Conservation (phyloP, 164 flowering plant species). For the Kingdonia uniflora region DNA sequence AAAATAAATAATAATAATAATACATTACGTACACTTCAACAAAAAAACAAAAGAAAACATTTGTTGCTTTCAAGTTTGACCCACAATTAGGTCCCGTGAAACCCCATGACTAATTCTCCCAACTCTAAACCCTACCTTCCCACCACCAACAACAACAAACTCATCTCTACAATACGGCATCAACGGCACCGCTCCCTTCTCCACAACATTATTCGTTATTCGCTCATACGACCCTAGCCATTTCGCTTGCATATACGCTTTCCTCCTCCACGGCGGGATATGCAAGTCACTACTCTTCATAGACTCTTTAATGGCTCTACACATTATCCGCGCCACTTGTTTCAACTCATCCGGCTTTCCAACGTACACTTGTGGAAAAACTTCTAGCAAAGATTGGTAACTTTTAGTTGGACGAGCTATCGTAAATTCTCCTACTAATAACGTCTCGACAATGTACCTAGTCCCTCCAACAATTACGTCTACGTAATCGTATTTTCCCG, state of each 20-base stretch:
- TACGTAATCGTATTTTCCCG: constrained; percentile 57
- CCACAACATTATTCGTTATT: too few species aligned
- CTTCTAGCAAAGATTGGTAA: constrained; percentile 31
- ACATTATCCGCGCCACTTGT: constrained; percentile 51
- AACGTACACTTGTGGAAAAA: constrained; percentile 42
- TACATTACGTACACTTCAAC: too few species aligned
- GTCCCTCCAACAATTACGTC: constrained; percentile 33
- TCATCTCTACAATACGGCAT: too few species aligned
- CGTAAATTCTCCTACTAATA: constrained; percentile 40
- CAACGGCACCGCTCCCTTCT: too few species aligned
- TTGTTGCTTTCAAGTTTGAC: too few species aligned
- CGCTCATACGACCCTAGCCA: constrained; percentile 61
- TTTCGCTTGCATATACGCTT: constrained; percentile 56
- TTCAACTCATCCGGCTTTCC: constrained; percentile 41
- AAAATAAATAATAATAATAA: too few species aligned
- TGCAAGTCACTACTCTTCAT: constrained; percentile 39
- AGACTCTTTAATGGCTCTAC: constrained; percentile 44
- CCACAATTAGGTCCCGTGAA: too few species aligned
- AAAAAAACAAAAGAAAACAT: too few species aligned
- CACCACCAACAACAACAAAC: too few species aligned
- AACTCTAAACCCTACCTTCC: too few species aligned
- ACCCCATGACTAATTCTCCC: too few species aligned
- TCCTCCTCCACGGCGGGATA: constrained; percentile 83
- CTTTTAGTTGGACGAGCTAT: constrained; percentile 52
- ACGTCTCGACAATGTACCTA: constrained; percentile 50